phyloP scores from a whole-genome alignment of 108 stramenopile species.

The Nitzschia sp. region DNA sequence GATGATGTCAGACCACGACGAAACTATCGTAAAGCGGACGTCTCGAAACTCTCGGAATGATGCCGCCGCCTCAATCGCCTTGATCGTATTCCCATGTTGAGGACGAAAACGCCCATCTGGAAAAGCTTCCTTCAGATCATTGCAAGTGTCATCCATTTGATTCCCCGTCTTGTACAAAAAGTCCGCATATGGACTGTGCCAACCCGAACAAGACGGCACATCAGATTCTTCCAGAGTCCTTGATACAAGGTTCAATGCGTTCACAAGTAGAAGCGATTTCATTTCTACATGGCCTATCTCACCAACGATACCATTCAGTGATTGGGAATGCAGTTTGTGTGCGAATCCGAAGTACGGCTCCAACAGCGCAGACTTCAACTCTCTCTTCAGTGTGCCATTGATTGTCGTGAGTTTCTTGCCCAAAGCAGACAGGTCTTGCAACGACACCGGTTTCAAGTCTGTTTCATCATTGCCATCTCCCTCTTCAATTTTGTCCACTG shows the following conservation, averaged over 20 bases:
- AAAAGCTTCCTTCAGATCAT: constrained; percentile 4
- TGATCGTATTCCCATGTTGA: constrained; percentile 6
- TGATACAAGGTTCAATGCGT: constrained; percentile 9
- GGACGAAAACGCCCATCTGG: constrained; percentile 23
- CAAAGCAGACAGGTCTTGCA: background rate
- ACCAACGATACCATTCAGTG: constrained; percentile 9
- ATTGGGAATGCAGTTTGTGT: constrained; percentile 2
- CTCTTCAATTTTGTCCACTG: background rate
- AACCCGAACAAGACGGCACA: background rate
- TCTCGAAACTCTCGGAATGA: constrained; percentile 33
- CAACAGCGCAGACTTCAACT: constrained; percentile 12
- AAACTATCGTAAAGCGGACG: constrained; percentile 17
- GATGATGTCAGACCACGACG: constrained; percentile 16
- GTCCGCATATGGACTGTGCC: background rate
- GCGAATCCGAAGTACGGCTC: constrained; percentile 25
- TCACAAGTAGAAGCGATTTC: constrained; percentile 4
- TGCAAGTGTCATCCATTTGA: constrained; percentile 9
- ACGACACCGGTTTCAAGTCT: background rate
- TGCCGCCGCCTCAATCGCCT: constrained; percentile 22
- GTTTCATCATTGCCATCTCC: background rate
- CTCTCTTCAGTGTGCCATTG: constrained; percentile 14
- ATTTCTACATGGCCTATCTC: constrained; percentile 4
- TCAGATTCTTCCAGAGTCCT: background rate
- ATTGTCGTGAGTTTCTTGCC: background rate
- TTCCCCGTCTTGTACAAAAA: constrained; percentile 6